Conservation (phyloP, 139 green algal species). For the Pseudopediastrum boryanum region DNA sequence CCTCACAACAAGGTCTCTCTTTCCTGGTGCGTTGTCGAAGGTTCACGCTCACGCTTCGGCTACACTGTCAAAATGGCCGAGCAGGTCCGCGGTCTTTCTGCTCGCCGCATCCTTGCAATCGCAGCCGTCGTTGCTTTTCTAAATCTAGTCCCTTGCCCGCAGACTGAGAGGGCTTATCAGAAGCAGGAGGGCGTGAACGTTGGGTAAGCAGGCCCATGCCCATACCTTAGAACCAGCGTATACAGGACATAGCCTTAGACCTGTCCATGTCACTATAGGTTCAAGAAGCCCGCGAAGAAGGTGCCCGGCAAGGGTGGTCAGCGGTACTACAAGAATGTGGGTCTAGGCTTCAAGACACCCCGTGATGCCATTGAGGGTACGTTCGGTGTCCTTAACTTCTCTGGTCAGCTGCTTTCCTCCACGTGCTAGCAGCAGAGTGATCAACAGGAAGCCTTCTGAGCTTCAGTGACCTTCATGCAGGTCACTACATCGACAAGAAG, state of each 20-base stretch:
- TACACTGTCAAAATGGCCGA: slow-evolving; percentile 44
- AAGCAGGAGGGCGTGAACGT: slow-evolving; percentile 92
- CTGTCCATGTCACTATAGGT: slow-evolving; percentile 38
- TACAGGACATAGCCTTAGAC: neutral
- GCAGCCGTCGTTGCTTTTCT: neutral
- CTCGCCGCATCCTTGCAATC: neutral
- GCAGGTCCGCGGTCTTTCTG: slow-evolving; percentile 33
- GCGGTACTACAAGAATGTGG: slow-evolving; percentile 95
- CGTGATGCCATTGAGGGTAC: slow-evolving; percentile 97
- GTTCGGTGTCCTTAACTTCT: slow-evolving; percentile 2
- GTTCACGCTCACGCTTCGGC: neutral
- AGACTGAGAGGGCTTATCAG: slow-evolving; percentile 95
- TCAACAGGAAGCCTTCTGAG: neutral
- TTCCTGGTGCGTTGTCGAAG: neutral
- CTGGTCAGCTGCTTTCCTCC: neutral
- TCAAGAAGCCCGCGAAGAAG: slow-evolving; percentile 73
- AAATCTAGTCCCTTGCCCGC: slow-evolving; percentile 5
- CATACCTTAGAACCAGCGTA: neutral
- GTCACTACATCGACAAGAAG: slow-evolving; percentile 99
- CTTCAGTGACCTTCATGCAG: slow-evolving; percentile 67
- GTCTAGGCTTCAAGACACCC: slow-evolving; percentile 98
- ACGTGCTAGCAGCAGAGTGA: neutral
- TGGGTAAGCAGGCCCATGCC: slow-evolving; percentile 55
- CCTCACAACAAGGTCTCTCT: no score
- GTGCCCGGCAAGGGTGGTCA: slow-evolving; percentile 89